Conservation (phyloP, 2,329 filamentous ascomycete genomes). For the Fusarium drepaniforme region DNA sequence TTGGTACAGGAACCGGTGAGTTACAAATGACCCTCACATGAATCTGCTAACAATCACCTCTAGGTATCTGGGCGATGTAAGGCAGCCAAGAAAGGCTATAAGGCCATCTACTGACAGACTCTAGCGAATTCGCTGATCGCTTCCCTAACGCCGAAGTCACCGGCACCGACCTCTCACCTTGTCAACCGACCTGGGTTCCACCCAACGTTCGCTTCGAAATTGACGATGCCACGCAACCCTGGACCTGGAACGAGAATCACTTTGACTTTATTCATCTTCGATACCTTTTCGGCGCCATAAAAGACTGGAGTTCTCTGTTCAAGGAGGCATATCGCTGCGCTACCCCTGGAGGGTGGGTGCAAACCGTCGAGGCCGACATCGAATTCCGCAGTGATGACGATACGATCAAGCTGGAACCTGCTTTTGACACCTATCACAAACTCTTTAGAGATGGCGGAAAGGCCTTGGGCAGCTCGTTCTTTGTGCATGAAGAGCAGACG, state of each 20-base stretch:
- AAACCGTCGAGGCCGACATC: slow-evolving; percentile 2
- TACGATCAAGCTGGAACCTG: neutral
- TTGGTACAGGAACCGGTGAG: slow-evolving; percentile 4
- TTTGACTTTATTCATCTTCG: slow-evolving; percentile 8
- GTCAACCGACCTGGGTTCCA: slow-evolving; percentile 3
- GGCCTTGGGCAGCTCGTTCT: neutral
- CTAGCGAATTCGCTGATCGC: slow-evolving; percentile 4
- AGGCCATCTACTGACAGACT: neutral
- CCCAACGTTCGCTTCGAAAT: slow-evolving; percentile 6
- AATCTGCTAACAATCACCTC: neutral
- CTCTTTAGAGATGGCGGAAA: neutral
- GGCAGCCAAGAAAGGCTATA: neutral
- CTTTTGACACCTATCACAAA: neutral
- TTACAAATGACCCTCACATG: neutral
- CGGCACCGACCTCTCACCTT: slow-evolving; percentile 5
- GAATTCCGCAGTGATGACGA: neutral
- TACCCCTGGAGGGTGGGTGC: slow-evolving; percentile 1
- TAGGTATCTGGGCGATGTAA: slow-evolving; percentile 10
- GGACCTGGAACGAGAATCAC: neutral
- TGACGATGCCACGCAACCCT: slow-evolving; percentile 2
- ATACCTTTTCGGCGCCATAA: slow-evolving; percentile 4
- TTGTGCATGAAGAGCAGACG: neutral
- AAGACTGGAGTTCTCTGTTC: slow-evolving; percentile 1
- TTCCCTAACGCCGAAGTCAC: neutral
- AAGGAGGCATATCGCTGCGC: slow-evolving; percentile 9